Evolutionary conservation across 768 basidiomycete genomes (phyloP).

Genomic region (Pleurotus platypus): DNA sequence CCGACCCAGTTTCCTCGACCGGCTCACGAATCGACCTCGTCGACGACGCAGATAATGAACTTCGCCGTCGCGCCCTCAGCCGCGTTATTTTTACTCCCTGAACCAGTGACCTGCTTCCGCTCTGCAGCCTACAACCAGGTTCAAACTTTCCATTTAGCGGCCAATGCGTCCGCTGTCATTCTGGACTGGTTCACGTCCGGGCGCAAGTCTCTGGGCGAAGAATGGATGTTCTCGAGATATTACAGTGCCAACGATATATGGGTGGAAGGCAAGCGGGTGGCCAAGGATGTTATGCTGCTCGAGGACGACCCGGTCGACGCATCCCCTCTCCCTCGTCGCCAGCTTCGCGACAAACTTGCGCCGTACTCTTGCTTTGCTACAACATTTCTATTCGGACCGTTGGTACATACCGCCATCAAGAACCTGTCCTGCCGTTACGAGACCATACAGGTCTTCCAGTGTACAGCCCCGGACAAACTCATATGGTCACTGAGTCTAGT

Average conservation of each 20-base stretch:
- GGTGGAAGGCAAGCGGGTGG: conserved; percentile 59
- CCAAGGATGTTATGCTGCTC: conserved; percentile 76
- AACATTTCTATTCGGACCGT: conserved; percentile 74
- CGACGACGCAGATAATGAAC: conserved; percentile 59
- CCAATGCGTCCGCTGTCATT: conserved; percentile 59
- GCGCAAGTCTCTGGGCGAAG: conserved; percentile 76
- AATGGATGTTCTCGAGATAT: conserved; percentile 87
- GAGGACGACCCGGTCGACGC: conserved; percentile 37
- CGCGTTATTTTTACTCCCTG: conserved; percentile 79
- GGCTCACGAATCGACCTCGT: conserved; percentile 4
- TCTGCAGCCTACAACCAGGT: conserved; percentile 78
- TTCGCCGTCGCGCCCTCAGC: conserved; percentile 50
- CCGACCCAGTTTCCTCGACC: conserved; percentile 1
- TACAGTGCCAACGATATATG: conserved; percentile 83
- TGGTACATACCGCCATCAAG: conserved; percentile 41
- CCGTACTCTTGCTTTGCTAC: conserved; percentile 93
- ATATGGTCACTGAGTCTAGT: conserved; percentile 82
- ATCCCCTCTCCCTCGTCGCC: conserved; percentile 31
- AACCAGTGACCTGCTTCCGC: conserved; percentile 91
- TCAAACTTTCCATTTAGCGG: conserved; percentile 68
- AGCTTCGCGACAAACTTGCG: conserved; percentile 56
- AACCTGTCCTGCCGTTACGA: conserved; percentile 48
- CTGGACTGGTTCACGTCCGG: conserved; percentile 95
- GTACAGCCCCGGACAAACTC: conserved; percentile 55
- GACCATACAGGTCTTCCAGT: conserved; percentile 59